Base-by-base conservation (phyloP, 1,284 basidiomycete genomes). In the Gymnopus androsaceus region DNA sequence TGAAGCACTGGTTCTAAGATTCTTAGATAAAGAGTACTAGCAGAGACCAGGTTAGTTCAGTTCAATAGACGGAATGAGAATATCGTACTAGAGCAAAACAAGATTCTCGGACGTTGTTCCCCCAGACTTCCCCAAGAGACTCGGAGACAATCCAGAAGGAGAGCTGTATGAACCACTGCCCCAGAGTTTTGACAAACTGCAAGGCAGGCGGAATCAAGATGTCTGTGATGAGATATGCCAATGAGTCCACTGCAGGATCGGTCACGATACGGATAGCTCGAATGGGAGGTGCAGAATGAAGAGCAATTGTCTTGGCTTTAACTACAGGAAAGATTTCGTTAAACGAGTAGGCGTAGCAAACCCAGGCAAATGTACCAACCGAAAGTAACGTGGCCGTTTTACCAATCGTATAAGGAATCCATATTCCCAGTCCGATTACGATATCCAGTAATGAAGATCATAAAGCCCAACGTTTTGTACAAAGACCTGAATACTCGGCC, bases 391-490 rank as follows among this genome's bases (percentile, higher is more conserved):
- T 88, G 1, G 83, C 72, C 0, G 88, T 80, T 69, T 94, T 94
- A 15, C 94, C 94, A 17, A 95, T 75, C 1, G 87, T 88, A 65
- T 92, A 93, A 0, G 94, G 93, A 34, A 94, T 72, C 78, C 90
- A 92, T 38, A 95, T 73, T 14, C 90, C 84, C n/a, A 93, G 70
- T 3, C 87, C 86, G 36, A 95, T 85, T 4, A 90, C 89, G 15
- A 87, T 87, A 58, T 90, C 84, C 59, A 95, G n/a, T 80, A 42
- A 96, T 88, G 62, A 96, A 88, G 14, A 90, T 83, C 83, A 94
- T 90, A 50, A 95, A 74, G 54, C 86, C 83, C n/a, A 38, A 90
- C 87, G 69, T 97, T 97, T 71, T 96, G 94, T 30, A 94, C n/a
- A 72, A 7, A 97, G 83, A 9, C 83, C 85, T n/a, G 51, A 85